Evolutionary conservation across 1,139 yeast species (phyloP).

Genomic region (Candida neerlandica): DNA sequence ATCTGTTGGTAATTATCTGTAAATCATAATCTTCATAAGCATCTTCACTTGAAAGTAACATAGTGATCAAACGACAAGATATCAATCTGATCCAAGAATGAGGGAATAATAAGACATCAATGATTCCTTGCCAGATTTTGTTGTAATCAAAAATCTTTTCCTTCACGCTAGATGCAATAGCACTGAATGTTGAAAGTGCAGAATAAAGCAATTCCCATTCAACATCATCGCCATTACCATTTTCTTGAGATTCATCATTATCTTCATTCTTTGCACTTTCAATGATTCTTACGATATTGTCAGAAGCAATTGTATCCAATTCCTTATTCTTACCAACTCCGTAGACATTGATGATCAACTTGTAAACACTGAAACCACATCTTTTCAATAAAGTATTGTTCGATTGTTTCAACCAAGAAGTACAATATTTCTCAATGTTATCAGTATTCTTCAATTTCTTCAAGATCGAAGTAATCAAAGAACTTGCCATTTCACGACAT

Average conservation of each 20-base stretch:
- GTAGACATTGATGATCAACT: slow-evolving; percentile 56
- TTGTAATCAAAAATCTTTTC: slow-evolving; percentile 38
- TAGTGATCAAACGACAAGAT: slow-evolving; percentile 63
- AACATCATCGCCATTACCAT: slow-evolving; percentile 22
- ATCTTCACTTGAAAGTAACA: slow-evolving; percentile 47
- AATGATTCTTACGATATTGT: slow-evolving; percentile 41
- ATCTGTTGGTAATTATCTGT: slow-evolving; percentile 67
- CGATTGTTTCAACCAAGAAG: slow-evolving; percentile 68
- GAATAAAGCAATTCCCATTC: slow-evolving; percentile 82
- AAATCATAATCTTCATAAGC: slow-evolving; percentile 43
- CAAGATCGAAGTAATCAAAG: slow-evolving; percentile 60
- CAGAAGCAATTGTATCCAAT: slow-evolving; percentile 43
- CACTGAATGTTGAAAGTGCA: slow-evolving; percentile 57
- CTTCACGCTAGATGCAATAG: slow-evolving; percentile 34
- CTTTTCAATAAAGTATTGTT: slow-evolving; percentile 59
- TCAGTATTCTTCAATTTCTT: slow-evolving; percentile 45
- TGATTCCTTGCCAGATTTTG: slow-evolving; percentile 53
- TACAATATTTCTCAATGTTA: slow-evolving; percentile 58
- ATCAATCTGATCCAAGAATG: slow-evolving; percentile 89
- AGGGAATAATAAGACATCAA: slow-evolving; percentile 70
- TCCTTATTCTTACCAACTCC: slow-evolving; percentile 43
- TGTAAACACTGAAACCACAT: slow-evolving; percentile 78
- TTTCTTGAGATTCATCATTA: slow-evolving; percentile 22
- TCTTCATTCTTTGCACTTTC: slow-evolving; percentile 31
- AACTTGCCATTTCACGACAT: slow-evolving; percentile 84